Evolutionary conservation across 345 rosid species (phyloP), one percentile per base, ranked within the genome.

Genomic region (Tarenaya hassleriana): DNA sequence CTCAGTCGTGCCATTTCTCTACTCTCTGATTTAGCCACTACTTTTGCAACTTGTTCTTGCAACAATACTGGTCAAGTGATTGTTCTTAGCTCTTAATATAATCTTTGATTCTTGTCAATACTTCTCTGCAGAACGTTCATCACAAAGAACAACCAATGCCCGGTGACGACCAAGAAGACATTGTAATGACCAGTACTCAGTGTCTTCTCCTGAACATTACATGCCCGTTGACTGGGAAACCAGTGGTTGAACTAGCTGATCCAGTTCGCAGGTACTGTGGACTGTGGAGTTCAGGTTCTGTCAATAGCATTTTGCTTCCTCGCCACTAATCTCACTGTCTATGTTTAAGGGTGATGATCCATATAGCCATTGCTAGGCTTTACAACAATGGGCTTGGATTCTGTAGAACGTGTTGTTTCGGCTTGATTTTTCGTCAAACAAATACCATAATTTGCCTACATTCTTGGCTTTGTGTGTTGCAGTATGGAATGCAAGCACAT

Each of bases 101-200:
- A 24, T 37, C 37, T 32, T 17, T 4, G 45, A 39, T 24, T 18
- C 7, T 53, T 47, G 37, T 66, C 41, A 34, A 15, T 45, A 8
- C 56, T 53, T 18, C 41, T 14, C 47, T 62, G 68, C 76, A 91
- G 98, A 77, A 85, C 56, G 94, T 92, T 71, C 96, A 85, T 73
- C 98, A 85, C 63, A 68, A 60, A 35, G 95, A 94, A 27, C 78
- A 85, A 50, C 84, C 82, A 56, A 77, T 88, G 91, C 95, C 96
- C 15, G 98, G 94, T 58, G 96, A 88, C 10, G 98, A 88, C 52
- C 84, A 79, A 71, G 96, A 81, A 66, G 96, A 92, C 61, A 69
- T 92, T 41, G 56, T 92, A 46, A 77, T 88, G 95, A 92, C 94
- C 44, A 76, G 77, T 68, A 85, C 94, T 11, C 86, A 83, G 79